These are phyloP conservation scores for Calonectria pseudoreteaudii DNA, from an alignment of 2,329 filamentous ascomycete genomes.

Conservation along the genomic window DNA sequence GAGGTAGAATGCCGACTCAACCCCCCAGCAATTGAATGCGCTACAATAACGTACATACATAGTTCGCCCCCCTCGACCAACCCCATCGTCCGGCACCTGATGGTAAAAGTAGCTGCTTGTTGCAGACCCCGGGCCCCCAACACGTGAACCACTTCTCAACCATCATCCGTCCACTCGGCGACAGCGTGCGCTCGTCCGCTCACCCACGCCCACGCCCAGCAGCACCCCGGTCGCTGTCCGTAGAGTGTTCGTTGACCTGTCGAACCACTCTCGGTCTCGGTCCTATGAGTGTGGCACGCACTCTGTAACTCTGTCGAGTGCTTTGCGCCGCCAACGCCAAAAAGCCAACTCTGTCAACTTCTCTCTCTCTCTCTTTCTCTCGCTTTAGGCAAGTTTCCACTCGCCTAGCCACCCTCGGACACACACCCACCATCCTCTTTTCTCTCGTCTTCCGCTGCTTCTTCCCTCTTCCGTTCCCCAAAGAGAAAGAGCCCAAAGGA, in stretches of 20 bases:
- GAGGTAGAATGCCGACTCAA: constrained; percentile 12
- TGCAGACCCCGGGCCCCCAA: constrained; percentile 32
- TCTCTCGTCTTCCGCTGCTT: neutral
- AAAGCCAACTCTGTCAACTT: constrained; percentile 21
- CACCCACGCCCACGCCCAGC: constrained; percentile 32
- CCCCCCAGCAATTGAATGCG: constrained; percentile 13
- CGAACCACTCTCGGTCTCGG: constrained; percentile 31
- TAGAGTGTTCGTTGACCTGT: constrained; percentile 6
- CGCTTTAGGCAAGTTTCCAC: constrained; percentile 17
- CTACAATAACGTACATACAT: neutral
- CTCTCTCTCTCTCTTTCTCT: constrained; percentile 24
- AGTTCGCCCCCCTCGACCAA: constrained; percentile 21
- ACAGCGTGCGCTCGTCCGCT: constrained; percentile 19
- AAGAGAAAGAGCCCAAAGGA: neutral
- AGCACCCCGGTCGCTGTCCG: constrained; percentile 26
- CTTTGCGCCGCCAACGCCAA: constrained; percentile 17
- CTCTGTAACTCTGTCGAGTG: constrained; percentile 5
- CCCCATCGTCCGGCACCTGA: constrained; percentile 37
- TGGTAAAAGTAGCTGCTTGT: constrained; percentile 10
- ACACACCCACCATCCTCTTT: constrained; percentile 5
- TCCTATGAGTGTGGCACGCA: constrained; percentile 13
- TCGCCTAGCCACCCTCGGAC: constrained; percentile 9
- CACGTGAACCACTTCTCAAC: constrained; percentile 45
- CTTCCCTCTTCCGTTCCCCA: constrained; percentile 1
- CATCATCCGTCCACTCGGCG: constrained; percentile 33